Percentiles rank a stretch among this genome's conserved stretches.
These are phyloP conservation scores for Flaveria trinervia DNA, from an alignment of 129 eudicot genomes.

Conservation along the genomic window DNA sequence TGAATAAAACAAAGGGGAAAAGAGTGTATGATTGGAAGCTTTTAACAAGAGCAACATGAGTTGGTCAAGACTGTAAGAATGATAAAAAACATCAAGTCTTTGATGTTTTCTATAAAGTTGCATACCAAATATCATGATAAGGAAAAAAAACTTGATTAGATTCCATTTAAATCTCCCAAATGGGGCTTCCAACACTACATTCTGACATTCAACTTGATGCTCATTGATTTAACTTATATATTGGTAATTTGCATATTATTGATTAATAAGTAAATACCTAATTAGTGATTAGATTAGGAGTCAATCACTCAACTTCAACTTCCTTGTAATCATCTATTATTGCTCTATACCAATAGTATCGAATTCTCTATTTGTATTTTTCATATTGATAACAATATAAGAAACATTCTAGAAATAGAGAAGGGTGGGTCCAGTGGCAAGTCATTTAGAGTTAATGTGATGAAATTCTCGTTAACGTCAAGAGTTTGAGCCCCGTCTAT, in stretches of 20 bases:
- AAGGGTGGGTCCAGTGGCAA: no score
- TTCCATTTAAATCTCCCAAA: constrained; percentile 25
- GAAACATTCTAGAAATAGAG: no score
- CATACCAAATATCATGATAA: constrained; percentile 21
- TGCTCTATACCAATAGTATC: no score
- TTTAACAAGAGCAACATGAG: constrained; percentile 27
- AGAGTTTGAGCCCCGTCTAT: no score
- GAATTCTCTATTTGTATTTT: no score
- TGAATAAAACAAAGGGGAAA: not conserved
- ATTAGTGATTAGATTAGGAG: no score
- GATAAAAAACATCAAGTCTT: constrained; percentile 30
- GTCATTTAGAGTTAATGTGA: no score
- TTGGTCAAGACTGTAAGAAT: constrained; percentile 16
- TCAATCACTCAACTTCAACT: no score
- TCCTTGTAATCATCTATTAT: no score
- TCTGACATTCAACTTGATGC: constrained; percentile 34
- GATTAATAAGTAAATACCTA: no score
- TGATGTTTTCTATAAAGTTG: constrained; percentile 9
- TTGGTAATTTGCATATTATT: not conserved
- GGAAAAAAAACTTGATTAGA: constrained; percentile 30
- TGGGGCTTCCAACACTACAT: constrained; percentile 36
- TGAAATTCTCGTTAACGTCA: no score
- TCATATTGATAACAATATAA: no score
- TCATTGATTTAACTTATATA: constrained; percentile 14
- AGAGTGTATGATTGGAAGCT: constrained; percentile 29